A percentile compares a stretch with the other conserved stretches of the same genome.
These are phyloP conservation scores for Tuber melanosporum DNA, from an alignment of 495 filamentous ascomycete genomes.

Conservation along the genomic window DNA sequence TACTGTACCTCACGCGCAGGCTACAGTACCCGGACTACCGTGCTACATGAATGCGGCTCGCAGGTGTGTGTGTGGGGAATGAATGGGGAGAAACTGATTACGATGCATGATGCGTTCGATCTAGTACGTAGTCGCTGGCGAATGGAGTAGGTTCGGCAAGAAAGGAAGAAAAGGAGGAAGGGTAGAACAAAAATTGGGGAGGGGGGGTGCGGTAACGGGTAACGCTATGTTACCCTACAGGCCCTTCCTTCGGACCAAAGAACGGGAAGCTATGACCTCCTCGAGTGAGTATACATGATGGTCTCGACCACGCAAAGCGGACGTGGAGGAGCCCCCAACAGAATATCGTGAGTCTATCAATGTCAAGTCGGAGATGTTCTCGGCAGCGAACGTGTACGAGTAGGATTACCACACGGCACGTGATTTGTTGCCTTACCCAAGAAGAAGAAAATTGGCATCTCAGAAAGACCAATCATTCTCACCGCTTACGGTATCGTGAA, in stretches of 20 bases:
- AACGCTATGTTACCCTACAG: background rate
- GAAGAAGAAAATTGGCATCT: background rate
- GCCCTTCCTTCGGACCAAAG: background rate
- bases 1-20: no score
- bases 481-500: background rate
- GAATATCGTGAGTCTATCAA: background rate
- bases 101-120: background rate
- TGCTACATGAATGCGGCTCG: background rate
- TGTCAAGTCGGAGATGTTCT: background rate
- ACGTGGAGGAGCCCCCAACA: background rate
- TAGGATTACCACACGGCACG: background rate
- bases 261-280: background rate
- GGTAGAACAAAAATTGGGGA: background rate
- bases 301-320: background rate
- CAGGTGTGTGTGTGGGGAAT: background rate
- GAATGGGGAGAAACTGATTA: background rate
- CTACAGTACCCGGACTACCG: no score
- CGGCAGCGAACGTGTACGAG: background rate
- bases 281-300: background rate
- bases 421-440: background rate
- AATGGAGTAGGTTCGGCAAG: background rate
- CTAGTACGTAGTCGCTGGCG: background rate
- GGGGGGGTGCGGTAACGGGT: background rate
- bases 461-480: background rate
- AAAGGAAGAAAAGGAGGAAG: background rate